Evolutionary conservation across 2,329 filamentous ascomycete genomes (phyloP), one percentile per base, ranked within the genome.

Genomic region (Colletotrichum limetticola): DNA sequence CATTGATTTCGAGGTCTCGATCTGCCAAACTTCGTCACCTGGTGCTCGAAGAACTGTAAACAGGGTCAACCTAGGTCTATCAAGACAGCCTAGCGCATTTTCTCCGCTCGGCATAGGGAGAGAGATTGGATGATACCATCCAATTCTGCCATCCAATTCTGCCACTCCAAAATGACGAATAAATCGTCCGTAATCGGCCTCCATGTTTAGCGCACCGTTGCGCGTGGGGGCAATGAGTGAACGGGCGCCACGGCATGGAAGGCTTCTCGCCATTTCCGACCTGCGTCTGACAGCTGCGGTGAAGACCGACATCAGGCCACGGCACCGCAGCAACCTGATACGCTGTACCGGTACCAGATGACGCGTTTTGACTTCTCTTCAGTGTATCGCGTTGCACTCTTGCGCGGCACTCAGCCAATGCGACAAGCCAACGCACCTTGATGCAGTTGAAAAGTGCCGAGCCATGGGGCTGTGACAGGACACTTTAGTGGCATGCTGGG

Each of bases 221-320:
- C 22, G 22, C 64, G 52, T 49, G 49, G 57, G 57, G 64, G 28
- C 28, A 57, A 28, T 46, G 46, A 42, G 7, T 14, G 5, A 22
- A 52, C 9, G 52, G 24, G 66, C 52, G 24, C 19, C 35, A 42
- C 28, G 14, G 42, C 24, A 22, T n/a, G n/a, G 28, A 35, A 53
- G 61, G 55, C 46, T 53, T 58, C 30, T 68, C 65, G 65, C 57
- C 62, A 71, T 67, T 71, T 71, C 68, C 68, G 62, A 67, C 49
- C 16, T 28, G 53, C 26, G 22, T 46, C 46, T 28, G 32, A n/a
- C 57, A 42, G 49, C 55, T 32, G 32, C 58, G 58, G 66, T 55
- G 65, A 69, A 61, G 42, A 46, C 59, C 65, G 66, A 63, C 28
- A 53, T 62, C 42, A 62, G 57, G 12, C 53, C 37, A 72, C 32